Evolutionary conservation across 2,329 filamentous ascomycete genomes (phyloP).

Genomic region (Cytospora leucostoma): DNA sequence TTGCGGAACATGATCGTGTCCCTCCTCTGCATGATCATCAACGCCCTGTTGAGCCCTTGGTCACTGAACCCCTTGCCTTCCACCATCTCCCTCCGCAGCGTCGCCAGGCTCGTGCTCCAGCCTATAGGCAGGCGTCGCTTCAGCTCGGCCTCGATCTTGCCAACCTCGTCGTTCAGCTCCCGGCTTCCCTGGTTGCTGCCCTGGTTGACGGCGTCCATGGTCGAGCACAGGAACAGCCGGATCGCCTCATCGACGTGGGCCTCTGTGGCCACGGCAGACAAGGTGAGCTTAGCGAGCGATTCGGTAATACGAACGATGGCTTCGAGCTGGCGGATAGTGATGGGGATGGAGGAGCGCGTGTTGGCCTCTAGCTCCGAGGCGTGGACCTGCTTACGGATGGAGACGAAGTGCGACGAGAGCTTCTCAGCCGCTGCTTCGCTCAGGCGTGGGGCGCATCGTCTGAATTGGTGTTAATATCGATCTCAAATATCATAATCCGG

Average conservation of each 20-base stretch:
- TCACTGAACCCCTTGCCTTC: conserved; percentile 90
- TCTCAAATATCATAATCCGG: background rate
- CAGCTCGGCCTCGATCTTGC: conserved; percentile 85
- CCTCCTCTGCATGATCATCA: conserved; percentile 82
- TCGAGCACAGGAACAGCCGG: conserved; percentile 90
- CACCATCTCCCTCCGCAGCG: conserved; percentile 85
- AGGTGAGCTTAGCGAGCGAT: conserved; percentile 85
- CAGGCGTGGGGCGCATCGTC: conserved; percentile 87
- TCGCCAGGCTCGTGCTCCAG: conserved; percentile 90
- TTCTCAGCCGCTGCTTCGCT: conserved; percentile 92
- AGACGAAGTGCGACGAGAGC: conserved; percentile 94
- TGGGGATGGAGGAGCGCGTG: conserved; percentile 88
- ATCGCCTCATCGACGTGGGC: conserved; percentile 96
- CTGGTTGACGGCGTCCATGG: conserved; percentile 96
- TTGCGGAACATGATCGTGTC: conserved; percentile 84
- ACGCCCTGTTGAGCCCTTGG: conserved; percentile 77
- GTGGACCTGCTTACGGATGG: conserved; percentile 91
- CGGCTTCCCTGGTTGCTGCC: conserved; percentile 80
- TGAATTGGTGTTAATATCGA: conserved; percentile 48
- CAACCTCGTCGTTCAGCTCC: conserved; percentile 87
- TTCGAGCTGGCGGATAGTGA: conserved; percentile 95
- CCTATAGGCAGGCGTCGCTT: conserved; percentile 87
- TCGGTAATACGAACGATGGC: conserved; percentile 97
- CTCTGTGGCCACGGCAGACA: conserved; percentile 85
- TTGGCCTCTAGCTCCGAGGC: conserved; percentile 88